Evolutionary conservation across 331 rosid genomes (phyloP).

Genomic region (Quercus tomentella): DNA sequence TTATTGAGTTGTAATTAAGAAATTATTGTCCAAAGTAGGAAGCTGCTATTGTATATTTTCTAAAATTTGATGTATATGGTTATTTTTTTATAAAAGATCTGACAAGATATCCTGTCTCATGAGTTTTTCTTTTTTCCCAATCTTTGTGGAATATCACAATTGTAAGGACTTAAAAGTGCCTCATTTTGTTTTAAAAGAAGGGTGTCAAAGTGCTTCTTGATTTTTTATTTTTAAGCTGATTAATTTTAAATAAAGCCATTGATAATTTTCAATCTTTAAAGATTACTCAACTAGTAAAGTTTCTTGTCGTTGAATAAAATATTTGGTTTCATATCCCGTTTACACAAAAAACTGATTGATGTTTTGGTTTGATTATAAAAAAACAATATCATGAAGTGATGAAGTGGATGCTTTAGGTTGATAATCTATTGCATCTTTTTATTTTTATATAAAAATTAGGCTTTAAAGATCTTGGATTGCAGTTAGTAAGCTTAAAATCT

Average conservation of each 20-base stretch:
- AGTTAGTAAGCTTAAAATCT: background rate
- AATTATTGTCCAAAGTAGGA: background rate
- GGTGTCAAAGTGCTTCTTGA: background rate
- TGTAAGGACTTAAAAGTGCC: background rate
- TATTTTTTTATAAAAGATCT: background rate
- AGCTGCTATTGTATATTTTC: slow-evolving; percentile 15
- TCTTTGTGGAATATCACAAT: background rate
- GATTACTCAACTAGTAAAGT: too few species aligned
- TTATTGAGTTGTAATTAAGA: background rate
- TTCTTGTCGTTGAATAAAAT: too few species aligned
- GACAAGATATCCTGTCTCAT: background rate
- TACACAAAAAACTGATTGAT: too few species aligned
- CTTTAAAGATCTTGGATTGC: background rate
- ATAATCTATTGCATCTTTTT: too few species aligned
- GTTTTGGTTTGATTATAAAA: too few species aligned
- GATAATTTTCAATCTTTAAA: background rate
- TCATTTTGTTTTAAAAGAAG: background rate
- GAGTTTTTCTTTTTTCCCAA: background rate
- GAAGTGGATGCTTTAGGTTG: too few species aligned
- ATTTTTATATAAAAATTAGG: too few species aligned
- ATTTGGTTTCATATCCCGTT: too few species aligned
- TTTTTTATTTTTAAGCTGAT: background rate
- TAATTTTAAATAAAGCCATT: background rate
- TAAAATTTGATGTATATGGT: slow-evolving; percentile 2
- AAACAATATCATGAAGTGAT: too few species aligned